Percentiles rank a stretch among this genome's conserved stretches.
phyloP scores from a whole-genome alignment of 2,329 filamentous ascomycete genomes.

The Colletotrichum chlorophyti region DNA sequence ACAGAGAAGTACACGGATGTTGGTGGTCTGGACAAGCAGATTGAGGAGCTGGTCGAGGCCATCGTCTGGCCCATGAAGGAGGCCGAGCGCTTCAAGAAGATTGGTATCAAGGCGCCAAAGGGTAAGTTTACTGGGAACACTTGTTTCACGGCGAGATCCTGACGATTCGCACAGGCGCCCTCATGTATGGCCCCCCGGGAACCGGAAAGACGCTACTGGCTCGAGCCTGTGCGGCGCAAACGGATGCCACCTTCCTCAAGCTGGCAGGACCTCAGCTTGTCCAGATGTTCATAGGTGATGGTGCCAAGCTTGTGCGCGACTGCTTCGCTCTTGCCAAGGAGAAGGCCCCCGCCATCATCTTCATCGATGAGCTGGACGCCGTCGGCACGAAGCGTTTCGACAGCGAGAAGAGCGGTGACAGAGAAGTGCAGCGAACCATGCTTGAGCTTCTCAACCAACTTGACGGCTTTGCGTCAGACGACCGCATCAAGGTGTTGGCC shows the following conservation, averaged over 20 bases:
- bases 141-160: constrained; percentile 5
- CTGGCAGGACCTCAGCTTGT: constrained; percentile 96
- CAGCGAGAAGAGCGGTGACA: constrained; percentile 95
- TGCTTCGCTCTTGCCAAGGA: constrained; percentile 98
- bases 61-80: constrained; percentile 99
- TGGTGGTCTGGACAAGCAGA: constrained; percentile 97
- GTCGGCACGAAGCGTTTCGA: constrained; percentile 99
- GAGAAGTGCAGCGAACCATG: constrained; percentile 99
- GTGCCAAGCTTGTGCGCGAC: constrained; percentile 95
- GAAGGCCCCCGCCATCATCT: constrained; percentile 98
- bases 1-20: constrained; percentile 99
- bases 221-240: constrained; percentile 95
- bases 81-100: constrained; percentile 98
- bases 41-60: constrained; percentile 96
- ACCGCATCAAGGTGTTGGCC: constrained; percentile 94
- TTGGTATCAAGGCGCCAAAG: constrained; percentile 99
- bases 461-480: constrained; percentile 95
- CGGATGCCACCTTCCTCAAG: constrained; percentile 98
- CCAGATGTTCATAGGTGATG: constrained; percentile 99
- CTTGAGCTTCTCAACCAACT: constrained; percentile 98
- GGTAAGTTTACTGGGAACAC: constrained; percentile 63
- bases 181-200: constrained; percentile 96
- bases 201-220: constrained; percentile 93
- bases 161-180: constrained; percentile 71
- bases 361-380: constrained; percentile 98